Percentiles rank a stretch among this genome's conserved stretches.
These are phyloP conservation scores for Ceratocystis smalleyi DNA, from an alignment of 2,329 filamentous ascomycete genomes.

Conservation along the genomic window DNA sequence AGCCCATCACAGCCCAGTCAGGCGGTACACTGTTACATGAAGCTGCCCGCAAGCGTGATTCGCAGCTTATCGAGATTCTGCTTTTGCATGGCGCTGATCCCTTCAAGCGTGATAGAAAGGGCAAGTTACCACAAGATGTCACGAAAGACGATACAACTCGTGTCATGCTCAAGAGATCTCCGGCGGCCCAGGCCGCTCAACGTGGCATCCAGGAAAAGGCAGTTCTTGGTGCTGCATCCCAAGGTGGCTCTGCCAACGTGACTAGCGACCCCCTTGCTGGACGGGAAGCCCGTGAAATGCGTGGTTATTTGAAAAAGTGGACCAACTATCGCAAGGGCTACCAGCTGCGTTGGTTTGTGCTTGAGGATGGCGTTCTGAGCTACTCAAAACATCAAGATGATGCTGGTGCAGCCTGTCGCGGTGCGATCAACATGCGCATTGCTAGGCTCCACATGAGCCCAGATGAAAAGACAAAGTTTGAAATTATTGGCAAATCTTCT, in stretches of 20 bases:
- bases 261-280: constrained; percentile 50
- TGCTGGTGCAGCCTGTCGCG: constrained; percentile 84
- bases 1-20: constrained; percentile 57
- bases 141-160: constrained; percentile 86
- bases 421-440: constrained; percentile 97
- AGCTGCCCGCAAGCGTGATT: constrained; percentile 75
- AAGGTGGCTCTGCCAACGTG: constrained; percentile 36
- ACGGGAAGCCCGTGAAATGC: constrained; percentile 90
- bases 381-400: constrained; percentile 99
- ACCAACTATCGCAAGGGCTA: constrained; percentile 97
- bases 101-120: constrained; percentile 85
- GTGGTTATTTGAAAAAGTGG: constrained; percentile 98
- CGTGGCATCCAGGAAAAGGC: constrained; percentile 94
- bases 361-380: constrained; percentile 91
- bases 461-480: constrained; percentile 93
- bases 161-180: constrained; percentile 81
- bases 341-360: constrained; percentile 91
- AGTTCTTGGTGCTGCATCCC: constrained; percentile 57
- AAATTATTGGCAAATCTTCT: constrained; percentile 94
- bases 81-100: constrained; percentile 90
- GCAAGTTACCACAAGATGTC: constrained; percentile 87
- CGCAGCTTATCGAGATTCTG: constrained; percentile 73
- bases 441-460: constrained; percentile 89
- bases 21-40: constrained; percentile 93
- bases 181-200: constrained; percentile 85